A percentile compares a stretch with the other conserved stretches of the same genome.
phyloP scores from a whole-genome alignment of 2,329 filamentous ascomycete genomes.

The Chrysoporthe deuterocubensis region DNA sequence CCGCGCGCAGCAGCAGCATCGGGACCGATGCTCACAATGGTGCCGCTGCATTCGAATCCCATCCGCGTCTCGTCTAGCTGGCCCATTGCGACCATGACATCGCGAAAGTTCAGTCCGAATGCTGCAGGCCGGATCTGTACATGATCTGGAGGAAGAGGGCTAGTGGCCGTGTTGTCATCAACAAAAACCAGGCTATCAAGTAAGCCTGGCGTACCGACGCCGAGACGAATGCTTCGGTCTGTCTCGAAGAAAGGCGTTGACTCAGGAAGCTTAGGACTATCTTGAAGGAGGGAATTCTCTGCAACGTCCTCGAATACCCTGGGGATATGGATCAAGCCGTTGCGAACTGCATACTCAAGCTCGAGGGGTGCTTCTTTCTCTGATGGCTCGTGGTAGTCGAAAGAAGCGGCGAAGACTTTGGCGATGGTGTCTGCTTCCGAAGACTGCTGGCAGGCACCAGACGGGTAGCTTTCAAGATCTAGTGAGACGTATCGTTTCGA shows the following conservation, averaged over 20 bases:
- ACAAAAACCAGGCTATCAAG: not conserved
- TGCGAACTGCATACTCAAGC: no score
- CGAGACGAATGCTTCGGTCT: not conserved
- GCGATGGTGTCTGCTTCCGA: conserved; percentile 20
- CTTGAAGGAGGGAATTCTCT: no score
- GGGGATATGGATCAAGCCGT: no score
- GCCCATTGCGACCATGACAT: conserved; percentile 41
- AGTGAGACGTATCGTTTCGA: conserved; percentile 31
- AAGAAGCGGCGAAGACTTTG: not conserved
- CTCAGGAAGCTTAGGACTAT: no score
- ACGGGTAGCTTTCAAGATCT: conserved; percentile 26
- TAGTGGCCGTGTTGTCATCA: not conserved
- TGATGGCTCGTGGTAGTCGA: no score
- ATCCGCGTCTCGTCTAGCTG: conserved; percentile 32
- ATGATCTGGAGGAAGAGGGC: conserved; percentile 6
- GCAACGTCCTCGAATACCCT: conserved; percentile 36
- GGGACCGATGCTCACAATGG: conserved; percentile 21
- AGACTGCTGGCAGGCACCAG: no score
- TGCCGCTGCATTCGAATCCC: conserved; percentile 32
- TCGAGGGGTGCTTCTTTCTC: no score
- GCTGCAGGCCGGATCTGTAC: conserved; percentile 28
- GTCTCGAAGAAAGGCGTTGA: no score
- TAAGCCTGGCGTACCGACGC: not conserved
- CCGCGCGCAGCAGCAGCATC: not conserved
- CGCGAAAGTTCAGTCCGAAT: conserved; percentile 43